Percentiles rank a stretch among this genome's conserved stretches.
These are phyloP conservation scores for Trichoderma gamsii DNA, from an alignment of 495 filamentous ascomycete genomes.

Conservation along the genomic window DNA sequence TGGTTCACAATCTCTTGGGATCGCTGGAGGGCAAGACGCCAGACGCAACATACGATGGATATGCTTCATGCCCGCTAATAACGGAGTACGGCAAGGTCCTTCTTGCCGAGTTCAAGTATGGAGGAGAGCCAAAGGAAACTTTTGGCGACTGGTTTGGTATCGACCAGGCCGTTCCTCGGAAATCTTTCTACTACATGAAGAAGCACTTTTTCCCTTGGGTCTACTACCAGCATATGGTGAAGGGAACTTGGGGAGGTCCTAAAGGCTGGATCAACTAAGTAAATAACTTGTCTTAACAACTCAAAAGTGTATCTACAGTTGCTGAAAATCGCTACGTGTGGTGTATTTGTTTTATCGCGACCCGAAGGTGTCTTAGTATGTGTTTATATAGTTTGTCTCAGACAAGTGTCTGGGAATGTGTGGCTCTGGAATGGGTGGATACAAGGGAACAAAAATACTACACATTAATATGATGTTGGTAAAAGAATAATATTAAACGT, in stretches of 20 bases:
- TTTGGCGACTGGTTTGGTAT: slow-evolving; percentile 51
- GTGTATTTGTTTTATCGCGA: background rate
- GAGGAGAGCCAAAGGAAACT: slow-evolving; percentile 64
- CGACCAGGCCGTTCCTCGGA: slow-evolving; percentile 50
- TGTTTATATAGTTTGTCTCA: too few relatives aligned
- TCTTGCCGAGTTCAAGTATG: slow-evolving; percentile 68
- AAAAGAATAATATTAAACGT: too few relatives aligned
- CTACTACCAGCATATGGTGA: slow-evolving; percentile 53
- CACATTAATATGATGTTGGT: too few relatives aligned
- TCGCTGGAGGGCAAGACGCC: slow-evolving; percentile 50
- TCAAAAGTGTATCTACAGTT: background rate
- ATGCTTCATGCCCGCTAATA: slow-evolving; percentile 62
- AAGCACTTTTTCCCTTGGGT: slow-evolving; percentile 70
- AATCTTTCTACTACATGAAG: slow-evolving; percentile 59
- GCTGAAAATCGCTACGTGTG: background rate
- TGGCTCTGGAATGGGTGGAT: too few relatives aligned
- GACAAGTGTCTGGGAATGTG: too few relatives aligned
- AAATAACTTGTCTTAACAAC: background rate
- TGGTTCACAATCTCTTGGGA: slow-evolving; percentile 51
- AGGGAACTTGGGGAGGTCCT: slow-evolving; percentile 57
- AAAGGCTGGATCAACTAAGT: slow-evolving; percentile 39
- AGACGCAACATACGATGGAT: slow-evolving; percentile 54
- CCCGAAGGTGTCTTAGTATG: too few relatives aligned
- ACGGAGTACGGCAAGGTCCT: slow-evolving; percentile 63
- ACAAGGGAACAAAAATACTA: too few relatives aligned